These are phyloP conservation scores for Hymenoscyphus scutula DNA, from an alignment of 2,329 filamentous ascomycete species.

Conservation along the genomic window DNA sequence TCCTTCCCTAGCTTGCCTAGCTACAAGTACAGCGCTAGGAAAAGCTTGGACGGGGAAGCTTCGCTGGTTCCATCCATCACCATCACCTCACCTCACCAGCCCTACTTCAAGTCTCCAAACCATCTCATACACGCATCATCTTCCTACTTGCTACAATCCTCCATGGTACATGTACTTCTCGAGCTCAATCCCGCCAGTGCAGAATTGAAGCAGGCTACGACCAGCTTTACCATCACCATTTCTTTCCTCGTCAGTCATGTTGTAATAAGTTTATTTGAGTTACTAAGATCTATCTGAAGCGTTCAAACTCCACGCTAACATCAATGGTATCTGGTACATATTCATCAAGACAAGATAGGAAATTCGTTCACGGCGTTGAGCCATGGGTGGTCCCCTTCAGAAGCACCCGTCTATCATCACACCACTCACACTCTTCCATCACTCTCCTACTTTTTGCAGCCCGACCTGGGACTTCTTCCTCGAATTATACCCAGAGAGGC, in stretches of 20 bases:
- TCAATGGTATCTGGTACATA: constrained; percentile 33
- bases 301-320: constrained; percentile 33
- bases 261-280: constrained; percentile 25
- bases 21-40: background rate
- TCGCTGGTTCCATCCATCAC: too few species aligned
- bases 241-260: background rate
- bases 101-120: too few species aligned
- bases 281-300: constrained; percentile 32
- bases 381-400: constrained; percentile 23
- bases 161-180: too few species aligned
- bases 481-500: constrained; percentile 45
- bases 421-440: constrained; percentile 17
- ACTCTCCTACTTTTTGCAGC: constrained; percentile 27
- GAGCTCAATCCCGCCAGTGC: too few species aligned
- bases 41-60: too few species aligned
- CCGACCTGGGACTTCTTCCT: constrained; percentile 28
- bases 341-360: constrained; percentile 20
- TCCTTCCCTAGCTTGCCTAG: background rate
- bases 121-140: too few species aligned
- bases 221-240: background rate
- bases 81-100: too few species aligned
- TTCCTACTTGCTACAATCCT: too few species aligned
- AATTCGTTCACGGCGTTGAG: constrained; percentile 32
- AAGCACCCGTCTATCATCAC: constrained; percentile 21
- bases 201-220: too few species aligned